Evolutionary conservation across 306 rosid species (phyloP).

Genomic region (Malus sieversii): DNA sequence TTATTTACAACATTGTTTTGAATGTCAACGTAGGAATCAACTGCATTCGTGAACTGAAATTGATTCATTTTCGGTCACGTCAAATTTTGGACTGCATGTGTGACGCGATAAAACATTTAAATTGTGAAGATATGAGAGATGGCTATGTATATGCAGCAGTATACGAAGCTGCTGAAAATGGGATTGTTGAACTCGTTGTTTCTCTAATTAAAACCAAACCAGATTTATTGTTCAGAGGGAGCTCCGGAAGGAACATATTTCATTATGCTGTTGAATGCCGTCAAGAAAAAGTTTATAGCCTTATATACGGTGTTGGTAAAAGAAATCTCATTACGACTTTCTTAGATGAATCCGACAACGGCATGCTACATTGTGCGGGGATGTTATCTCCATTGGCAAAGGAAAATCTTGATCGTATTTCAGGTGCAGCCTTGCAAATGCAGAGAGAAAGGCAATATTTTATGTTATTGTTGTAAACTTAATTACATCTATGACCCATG

Average conservation of each 20-base stretch:
- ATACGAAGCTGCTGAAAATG: not conserved
- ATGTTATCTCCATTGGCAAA: not conserved
- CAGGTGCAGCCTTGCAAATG: conserved; percentile 19
- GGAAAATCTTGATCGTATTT: not conserved
- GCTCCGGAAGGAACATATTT: not conserved
- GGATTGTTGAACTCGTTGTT: not conserved
- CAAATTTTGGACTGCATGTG: not conserved
- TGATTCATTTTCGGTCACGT: not conserved
- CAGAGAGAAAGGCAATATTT: not conserved
- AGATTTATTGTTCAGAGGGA: fast-evolving
- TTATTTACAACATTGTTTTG: no score
- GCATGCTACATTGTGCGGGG: conserved; percentile 5
- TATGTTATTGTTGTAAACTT: no score
- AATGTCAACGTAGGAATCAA: not conserved
- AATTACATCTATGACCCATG: no score
- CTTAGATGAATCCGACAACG: not conserved
- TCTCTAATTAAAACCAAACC: not conserved
- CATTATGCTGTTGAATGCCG: not conserved
- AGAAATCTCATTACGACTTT: not conserved
- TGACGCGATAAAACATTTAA: not conserved
- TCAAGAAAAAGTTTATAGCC: conserved; percentile 6
- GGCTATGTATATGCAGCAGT: not conserved
- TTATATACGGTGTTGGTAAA: not conserved
- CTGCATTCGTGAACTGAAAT: not conserved
- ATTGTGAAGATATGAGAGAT: not conserved